Evolutionary conservation across 306 rosid genomes (phyloP), one percentile per base, ranked within the genome.

Genomic region (Begonia loranthoides): DNA sequence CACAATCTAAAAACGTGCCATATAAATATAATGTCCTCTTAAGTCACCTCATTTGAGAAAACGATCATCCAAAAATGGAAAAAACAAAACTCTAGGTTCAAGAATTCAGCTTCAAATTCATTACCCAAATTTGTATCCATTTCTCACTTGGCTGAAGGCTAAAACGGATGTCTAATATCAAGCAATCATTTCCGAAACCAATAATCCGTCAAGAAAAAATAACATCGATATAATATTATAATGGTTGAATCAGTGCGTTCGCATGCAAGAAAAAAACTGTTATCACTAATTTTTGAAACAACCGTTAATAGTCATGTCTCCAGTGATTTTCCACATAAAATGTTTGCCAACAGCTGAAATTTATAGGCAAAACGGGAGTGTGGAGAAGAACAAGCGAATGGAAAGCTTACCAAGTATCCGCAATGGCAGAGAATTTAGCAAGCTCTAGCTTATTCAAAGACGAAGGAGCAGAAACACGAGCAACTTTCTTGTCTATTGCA

Each of bases 371-470:
- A 39, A 6, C 12, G 1, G 1, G 16, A 34, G 14, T 13, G 12
- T 33, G 17, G 13, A 10, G 46, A 0, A 2, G 17, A 13, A 13
- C 1, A 2, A 38, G 8, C 15, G 56, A 46, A 53, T 28, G 21
- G 9, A 56, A 49, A 63, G 55, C 73, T 70, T 15, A 87, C 94
- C 85, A 87, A 58, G 92, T 58, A 51, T 83, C 92, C 10, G 92
- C 62, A 48, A 83, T 74, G 75, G 92, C 72, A 47, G 84, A 70
- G 73, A 83, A 87, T 62, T 83, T 83, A 45, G 76, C 78, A 50
- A 87, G 85, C 52, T 87, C 96, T 6, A 45, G 15, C 34, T 66
- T 70, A 55, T 87, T 83, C 70, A 78, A 48, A 38, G 94, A 87
- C n/a, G 89, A 82, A 9, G 60, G 56, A 52, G 58, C 17, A 5